These are phyloP conservation scores for Scleromitrula shiraiana DNA, from an alignment of 2,329 filamentous ascomycete genomes.

Conservation along the genomic window DNA sequence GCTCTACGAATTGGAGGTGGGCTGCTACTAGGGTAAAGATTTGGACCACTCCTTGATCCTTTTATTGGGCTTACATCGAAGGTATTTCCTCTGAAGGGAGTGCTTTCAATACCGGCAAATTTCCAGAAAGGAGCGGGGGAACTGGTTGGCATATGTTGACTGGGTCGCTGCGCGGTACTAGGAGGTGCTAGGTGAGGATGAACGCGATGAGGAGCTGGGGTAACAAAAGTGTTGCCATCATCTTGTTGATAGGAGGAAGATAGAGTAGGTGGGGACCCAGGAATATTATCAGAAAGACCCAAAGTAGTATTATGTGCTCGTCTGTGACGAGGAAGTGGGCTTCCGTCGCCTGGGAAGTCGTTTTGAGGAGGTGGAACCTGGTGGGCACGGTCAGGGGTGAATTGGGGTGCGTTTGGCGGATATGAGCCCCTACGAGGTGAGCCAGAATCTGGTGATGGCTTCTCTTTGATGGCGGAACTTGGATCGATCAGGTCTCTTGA, in stretches of 20 bases:
- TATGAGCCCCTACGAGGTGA: slow-evolving; percentile 49
- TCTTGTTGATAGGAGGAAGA: slow-evolving; percentile 56
- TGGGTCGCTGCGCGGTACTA: slow-evolving; percentile 72
- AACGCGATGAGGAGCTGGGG: slow-evolving; percentile 64
- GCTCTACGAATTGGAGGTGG: slow-evolving; percentile 35
- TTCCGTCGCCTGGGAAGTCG: slow-evolving; percentile 40
- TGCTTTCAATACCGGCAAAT: slow-evolving; percentile 69
- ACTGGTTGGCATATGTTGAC: slow-evolving; percentile 78
- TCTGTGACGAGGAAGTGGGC: slow-evolving; percentile 51
- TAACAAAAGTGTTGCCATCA: slow-evolving; percentile 55
- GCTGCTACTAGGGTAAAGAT: slow-evolving; percentile 46
- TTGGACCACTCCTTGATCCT: slow-evolving; percentile 27
- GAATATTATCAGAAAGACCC: slow-evolving; percentile 41
- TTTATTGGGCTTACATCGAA: slow-evolving; percentile 56
- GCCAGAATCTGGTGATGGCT: slow-evolving; percentile 41
- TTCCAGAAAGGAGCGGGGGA: slow-evolving; percentile 86
- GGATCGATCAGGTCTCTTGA: slow-evolving; percentile 45
- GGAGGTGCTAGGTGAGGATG: slow-evolving; percentile 70
- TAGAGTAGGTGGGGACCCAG: slow-evolving; percentile 49
- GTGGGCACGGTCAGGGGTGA: slow-evolving; percentile 50
- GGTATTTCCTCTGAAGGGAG: slow-evolving; percentile 46
- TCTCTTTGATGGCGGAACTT: slow-evolving; percentile 47
- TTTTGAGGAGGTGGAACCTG: slow-evolving; percentile 27
- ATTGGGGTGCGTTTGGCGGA: slow-evolving; percentile 37
- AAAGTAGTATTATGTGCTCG: slow-evolving; percentile 37